Evolutionary conservation across 805 yeast species (phyloP).

Genomic region (Saccharomycopsis sp.): DNA sequence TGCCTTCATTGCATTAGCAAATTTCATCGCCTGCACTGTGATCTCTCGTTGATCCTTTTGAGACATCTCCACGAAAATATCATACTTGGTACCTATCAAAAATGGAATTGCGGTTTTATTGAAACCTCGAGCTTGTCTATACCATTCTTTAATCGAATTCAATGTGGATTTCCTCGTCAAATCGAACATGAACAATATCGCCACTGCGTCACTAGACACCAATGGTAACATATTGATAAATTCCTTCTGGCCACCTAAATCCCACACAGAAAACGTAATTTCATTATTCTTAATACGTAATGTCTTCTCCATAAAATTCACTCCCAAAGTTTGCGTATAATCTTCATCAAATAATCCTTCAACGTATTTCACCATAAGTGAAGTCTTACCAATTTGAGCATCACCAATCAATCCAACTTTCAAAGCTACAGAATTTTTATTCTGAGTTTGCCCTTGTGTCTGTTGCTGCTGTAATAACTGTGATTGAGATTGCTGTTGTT

Average conservation of each 20-base stretch:
- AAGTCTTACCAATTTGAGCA: constrained; percentile 93
- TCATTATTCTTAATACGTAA: constrained; percentile 80
- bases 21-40: constrained; percentile 73
- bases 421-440: constrained; percentile 46
- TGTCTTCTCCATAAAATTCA: constrained; percentile 87
- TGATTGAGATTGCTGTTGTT: not conserved
- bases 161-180: constrained; percentile 79
- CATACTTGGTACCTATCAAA: constrained; percentile 90
- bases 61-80: constrained; percentile 71
- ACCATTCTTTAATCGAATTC: constrained; percentile 91
- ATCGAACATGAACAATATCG: constrained; percentile 85
- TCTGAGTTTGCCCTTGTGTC: constrained; percentile 23
- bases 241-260: constrained; percentile 91
- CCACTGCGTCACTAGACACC: constrained; percentile 88
- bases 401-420: constrained; percentile 94
- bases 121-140: constrained; percentile 81
- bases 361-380: constrained; percentile 95
- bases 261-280: constrained; percentile 90
- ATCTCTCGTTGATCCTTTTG: constrained; percentile 77
- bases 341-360: constrained; percentile 89
- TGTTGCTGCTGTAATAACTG: constrained; percentile 10
- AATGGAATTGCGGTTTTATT: constrained; percentile 88
- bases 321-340: constrained; percentile 91
- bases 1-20: constrained; percentile 86
- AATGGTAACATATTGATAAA: constrained; percentile 93